phyloP scores from a whole-genome alignment of 306 rosid species.

The Arachis hypogaea region DNA sequence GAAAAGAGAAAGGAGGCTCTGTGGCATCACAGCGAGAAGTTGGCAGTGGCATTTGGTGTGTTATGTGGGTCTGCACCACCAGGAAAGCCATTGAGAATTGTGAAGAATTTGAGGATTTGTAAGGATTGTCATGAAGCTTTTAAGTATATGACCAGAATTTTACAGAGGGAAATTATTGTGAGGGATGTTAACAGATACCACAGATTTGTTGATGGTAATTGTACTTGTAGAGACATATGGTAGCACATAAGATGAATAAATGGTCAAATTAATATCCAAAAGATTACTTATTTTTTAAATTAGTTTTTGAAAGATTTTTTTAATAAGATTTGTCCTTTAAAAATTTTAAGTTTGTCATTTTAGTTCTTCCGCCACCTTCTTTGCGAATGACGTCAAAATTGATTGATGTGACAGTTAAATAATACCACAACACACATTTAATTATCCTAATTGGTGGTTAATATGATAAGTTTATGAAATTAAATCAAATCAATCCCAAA shows the following conservation, averaged over 20 bases:
- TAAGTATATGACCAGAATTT: constrained; percentile 64
- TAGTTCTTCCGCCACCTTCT: too few relatives aligned
- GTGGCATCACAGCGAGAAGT: constrained; percentile 85
- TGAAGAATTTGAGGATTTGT: constrained; percentile 92
- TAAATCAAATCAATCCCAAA: too few relatives aligned
- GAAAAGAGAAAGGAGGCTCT: constrained; percentile 73
- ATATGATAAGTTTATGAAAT: too few relatives aligned
- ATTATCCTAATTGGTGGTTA: too few relatives aligned
- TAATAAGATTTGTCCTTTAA: too few relatives aligned
- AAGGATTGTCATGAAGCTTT: constrained; percentile 80
- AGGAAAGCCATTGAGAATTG: constrained; percentile 72
- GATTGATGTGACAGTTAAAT: too few relatives aligned
- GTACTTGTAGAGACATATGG: constrained; percentile 80
- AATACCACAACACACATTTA: too few relatives aligned
- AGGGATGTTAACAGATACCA: constrained; percentile 89
- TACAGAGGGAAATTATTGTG: constrained; percentile 78
- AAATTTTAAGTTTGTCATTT: too few relatives aligned
- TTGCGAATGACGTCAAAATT: too few relatives aligned
- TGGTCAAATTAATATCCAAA: too few relatives aligned
- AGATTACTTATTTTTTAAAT: too few relatives aligned
- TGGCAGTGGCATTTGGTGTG: constrained; percentile 82
- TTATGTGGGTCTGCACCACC: constrained; percentile 64
- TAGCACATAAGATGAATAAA: constrained; percentile 31
- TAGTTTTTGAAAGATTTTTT: too few relatives aligned
- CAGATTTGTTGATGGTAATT: constrained; percentile 65